Conservation (phyloP, 2,329 filamentous ascomycete genomes). For the Metarhizium robertsii region DNA sequence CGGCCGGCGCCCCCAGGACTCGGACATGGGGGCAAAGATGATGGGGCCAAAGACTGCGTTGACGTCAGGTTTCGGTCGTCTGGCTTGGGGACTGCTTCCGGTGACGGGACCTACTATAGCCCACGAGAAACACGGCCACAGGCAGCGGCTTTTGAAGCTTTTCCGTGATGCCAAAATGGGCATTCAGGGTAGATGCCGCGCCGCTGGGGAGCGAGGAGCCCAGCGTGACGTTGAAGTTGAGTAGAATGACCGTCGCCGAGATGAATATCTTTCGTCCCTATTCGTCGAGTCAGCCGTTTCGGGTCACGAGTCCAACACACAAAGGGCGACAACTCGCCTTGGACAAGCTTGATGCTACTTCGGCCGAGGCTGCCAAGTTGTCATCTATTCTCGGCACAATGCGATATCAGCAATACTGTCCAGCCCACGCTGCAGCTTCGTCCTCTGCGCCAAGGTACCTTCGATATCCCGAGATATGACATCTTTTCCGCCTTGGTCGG, state of each 20-base stretch:
- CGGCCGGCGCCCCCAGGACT: conserved; percentile 26
- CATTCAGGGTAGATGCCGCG: conserved; percentile 2
- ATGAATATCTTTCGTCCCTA: not conserved
- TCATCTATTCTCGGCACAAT: not conserved
- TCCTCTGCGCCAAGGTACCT: not conserved
- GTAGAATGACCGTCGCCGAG: not conserved
- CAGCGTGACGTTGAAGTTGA: conserved; percentile 8
- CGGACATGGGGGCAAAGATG: conserved; percentile 31
- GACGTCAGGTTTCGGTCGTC: too few species aligned
- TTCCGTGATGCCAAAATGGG: conserved; percentile 5
- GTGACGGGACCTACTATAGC: conserved; percentile 3
- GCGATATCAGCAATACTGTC: not conserved
- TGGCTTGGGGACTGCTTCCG: not conserved
- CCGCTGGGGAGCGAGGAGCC: conserved; percentile 8
- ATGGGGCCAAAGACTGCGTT: conserved; percentile 24
- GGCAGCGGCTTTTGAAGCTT: conserved; percentile 5
- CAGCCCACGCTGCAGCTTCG: not conserved
- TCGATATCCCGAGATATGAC: not conserved
- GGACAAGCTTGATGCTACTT: not conserved
- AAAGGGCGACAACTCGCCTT: not conserved
- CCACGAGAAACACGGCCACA: conserved; percentile 7
- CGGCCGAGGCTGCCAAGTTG: not conserved
- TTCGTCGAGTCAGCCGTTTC: not conserved
- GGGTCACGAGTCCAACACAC: not conserved
- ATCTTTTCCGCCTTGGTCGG: not conserved